Percentiles rank a stretch among this genome's conserved stretches.
phyloP scores from a whole-genome alignment of 441 rosid species.

The Corymbia calophylla region DNA sequence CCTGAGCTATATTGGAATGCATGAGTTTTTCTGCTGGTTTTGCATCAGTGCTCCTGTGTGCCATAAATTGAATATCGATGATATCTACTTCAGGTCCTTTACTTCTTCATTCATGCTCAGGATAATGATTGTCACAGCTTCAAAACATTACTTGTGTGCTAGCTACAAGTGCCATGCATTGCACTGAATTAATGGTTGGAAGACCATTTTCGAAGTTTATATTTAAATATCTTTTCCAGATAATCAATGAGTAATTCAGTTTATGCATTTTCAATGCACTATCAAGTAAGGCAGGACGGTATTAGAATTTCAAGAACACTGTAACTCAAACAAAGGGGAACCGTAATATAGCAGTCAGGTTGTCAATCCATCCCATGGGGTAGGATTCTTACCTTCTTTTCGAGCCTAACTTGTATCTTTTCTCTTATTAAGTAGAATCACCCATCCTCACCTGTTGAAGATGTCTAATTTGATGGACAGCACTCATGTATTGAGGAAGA shows the following conservation, averaged over 20 bases:
- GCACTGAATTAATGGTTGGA: background rate
- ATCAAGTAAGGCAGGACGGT: background rate
- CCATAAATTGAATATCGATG: background rate
- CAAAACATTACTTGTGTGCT: background rate
- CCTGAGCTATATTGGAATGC: background rate
- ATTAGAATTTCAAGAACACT: background rate
- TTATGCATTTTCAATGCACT: background rate
- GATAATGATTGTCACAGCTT: background rate
- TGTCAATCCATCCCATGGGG: background rate
- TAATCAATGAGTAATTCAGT: background rate
- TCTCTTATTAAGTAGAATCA: background rate
- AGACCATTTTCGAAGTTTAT: background rate
- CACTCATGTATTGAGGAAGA: background rate
- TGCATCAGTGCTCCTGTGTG: background rate
- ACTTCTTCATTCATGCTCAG: background rate
- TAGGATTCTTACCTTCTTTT: background rate
- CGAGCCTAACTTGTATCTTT: background rate
- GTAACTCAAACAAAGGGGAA: background rate
- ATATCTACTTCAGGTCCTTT: background rate
- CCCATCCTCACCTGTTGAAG: background rate
- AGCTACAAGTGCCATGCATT: background rate
- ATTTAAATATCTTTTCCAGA: background rate
- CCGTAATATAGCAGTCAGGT: background rate
- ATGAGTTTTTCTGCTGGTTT: background rate
- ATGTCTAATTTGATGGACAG: background rate